Evolutionary conservation across 2,329 filamentous ascomycete genomes (phyloP), one percentile per base, ranked within the genome.

Genomic region (Aspergillus alliaceus): DNA sequence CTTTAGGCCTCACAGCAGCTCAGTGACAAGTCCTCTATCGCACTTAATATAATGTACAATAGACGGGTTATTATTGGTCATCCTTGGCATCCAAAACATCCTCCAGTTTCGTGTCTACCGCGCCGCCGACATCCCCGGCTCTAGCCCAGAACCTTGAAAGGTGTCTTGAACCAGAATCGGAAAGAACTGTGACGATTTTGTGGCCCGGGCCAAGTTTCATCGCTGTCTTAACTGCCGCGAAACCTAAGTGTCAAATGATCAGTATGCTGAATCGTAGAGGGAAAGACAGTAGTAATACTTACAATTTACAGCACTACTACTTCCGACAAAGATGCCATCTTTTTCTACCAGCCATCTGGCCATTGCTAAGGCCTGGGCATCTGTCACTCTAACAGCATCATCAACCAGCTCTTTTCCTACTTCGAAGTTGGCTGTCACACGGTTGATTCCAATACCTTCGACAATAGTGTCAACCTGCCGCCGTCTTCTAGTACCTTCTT

Each of bases 221-320:
- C 5, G 79, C 79, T 9, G 75, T 77, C 62, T 75, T 77, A 11
- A 80, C 73, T 18, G 79, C 78, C 29, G 79, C 79, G 60, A 80
- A 76, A 56, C 79, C 79, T 81, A 55, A 54, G 46, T 52, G 32
- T 54, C 51, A 59, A 40, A 40, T n/a, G 46, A 57, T 66, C 47
- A 64, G 51, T 50, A 57, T 48, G 8, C 6, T 8, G 44, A 48
- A 18, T 5, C 4, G 53, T 27, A 31, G 24, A 39, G 44, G 74
- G 52, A 24, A 59, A 51, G 54, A 34, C 56, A 32, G n/a, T 6
- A n/a, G 14, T 14, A 57, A 46, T 46, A 77, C 82, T 74, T 69
- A 82, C 93, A 96, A 73, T 99, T 99, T 52, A 99, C 93, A n/a
- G 93, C 90, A 74, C 90, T 96, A 72, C 91, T 96, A 72, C 93